Evolutionary conservation across 2,329 filamentous ascomycete species (phyloP).

Genomic region (Podosphaera leucotricha): DNA sequence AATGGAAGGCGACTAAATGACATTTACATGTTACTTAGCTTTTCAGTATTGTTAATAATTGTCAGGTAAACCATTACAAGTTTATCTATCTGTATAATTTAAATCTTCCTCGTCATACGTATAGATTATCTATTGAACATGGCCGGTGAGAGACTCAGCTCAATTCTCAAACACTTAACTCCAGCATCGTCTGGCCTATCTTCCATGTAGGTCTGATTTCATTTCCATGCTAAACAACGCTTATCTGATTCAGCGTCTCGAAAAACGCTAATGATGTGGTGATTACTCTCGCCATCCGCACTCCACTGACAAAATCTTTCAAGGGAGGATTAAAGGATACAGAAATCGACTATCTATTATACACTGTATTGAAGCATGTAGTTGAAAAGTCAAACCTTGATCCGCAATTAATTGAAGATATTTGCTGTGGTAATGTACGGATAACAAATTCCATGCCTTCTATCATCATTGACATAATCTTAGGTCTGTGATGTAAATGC

Average conservation of each 20-base stretch:
- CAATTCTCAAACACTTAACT: constrained; percentile 67
- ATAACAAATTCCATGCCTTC: background rate
- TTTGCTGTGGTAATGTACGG: constrained; percentile 73
- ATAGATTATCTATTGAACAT: constrained; percentile 25
- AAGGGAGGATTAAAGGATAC: constrained; percentile 97
- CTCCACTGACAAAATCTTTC: constrained; percentile 64
- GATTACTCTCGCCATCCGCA: constrained; percentile 78
- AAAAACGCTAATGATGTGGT: constrained; percentile 94
- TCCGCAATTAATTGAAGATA: constrained; percentile 63
- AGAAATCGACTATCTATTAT: constrained; percentile 63
- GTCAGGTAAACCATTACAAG: background rate
- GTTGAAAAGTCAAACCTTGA: constrained; percentile 52
- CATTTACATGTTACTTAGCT: background rate
- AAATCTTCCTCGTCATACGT: background rate
- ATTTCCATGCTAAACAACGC: background rate
- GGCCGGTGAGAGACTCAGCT: constrained; percentile 67
- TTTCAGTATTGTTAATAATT: no score
- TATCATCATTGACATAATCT: background rate
- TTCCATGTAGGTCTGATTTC: constrained; percentile 43
- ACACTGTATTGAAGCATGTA: constrained; percentile 59
- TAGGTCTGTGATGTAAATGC: constrained; percentile 67
- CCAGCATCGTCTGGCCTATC: constrained; percentile 48
- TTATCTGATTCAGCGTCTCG: constrained; percentile 35
- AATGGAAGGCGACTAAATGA: background rate
- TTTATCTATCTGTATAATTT: background rate